Evolutionary conservation across 345 rosid species (phyloP).

Genomic region (Linum trigynum): DNA sequence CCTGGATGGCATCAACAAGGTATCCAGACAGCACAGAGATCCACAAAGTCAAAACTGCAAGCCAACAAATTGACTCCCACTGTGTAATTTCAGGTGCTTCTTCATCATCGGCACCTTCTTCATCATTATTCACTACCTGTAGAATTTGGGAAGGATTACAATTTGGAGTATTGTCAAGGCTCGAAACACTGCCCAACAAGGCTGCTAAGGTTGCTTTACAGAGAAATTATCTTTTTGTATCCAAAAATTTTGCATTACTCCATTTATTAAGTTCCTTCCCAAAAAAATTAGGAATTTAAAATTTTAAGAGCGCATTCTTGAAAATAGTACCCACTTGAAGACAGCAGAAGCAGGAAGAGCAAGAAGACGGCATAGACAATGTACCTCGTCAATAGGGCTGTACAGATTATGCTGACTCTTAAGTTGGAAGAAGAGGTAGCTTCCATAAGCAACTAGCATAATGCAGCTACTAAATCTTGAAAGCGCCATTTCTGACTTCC

Average conservation of each 20-base stretch:
- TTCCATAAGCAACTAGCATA: constrained; percentile 44
- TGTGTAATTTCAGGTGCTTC: constrained; percentile 35
- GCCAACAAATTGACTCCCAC: constrained; percentile 40
- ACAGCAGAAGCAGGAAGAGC: not conserved
- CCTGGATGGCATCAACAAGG: constrained; percentile 42
- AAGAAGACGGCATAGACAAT: not conserved
- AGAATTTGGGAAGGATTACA: not conserved
- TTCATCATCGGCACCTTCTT: constrained; percentile 19
- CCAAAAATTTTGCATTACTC: not conserved
- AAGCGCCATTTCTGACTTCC: constrained; percentile 46
- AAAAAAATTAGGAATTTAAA: not conserved
- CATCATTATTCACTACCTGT: constrained; percentile 9
- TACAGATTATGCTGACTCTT: constrained; percentile 23
- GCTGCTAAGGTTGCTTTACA: not conserved
- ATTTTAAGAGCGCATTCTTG: too few relatives aligned
- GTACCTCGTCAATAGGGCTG: constrained; percentile 22
- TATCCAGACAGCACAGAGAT: constrained; percentile 40
- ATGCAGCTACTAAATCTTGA: constrained; percentile 46
- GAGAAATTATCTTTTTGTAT: not conserved
- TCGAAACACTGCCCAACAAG: not conserved
- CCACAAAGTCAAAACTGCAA: constrained; percentile 31
- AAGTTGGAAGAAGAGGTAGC: constrained; percentile 39
- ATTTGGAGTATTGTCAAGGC: not conserved
- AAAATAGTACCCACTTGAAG: not conserved
- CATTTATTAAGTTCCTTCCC: not conserved